Conservation (phyloP, 768 basidiomycete genomes). For the Collybia mongolica region DNA sequence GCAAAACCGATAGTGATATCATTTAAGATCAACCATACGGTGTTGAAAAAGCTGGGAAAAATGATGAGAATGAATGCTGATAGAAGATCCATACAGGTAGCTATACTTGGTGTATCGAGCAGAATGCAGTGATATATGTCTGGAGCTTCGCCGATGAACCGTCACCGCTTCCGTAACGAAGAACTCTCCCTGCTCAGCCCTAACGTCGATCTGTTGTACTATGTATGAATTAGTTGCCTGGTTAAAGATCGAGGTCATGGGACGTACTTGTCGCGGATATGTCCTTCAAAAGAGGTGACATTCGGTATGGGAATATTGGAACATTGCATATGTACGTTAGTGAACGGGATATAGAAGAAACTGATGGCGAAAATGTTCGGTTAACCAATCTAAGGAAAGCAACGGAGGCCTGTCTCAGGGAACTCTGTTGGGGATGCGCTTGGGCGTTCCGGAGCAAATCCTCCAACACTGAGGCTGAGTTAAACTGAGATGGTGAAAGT, state of each 20-base stretch:
- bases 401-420: neutral
- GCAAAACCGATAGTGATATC: constrained; percentile 85
- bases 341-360: constrained; percentile 4
- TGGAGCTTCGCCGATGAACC: constrained; percentile 32
- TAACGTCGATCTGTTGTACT: constrained; percentile 65
- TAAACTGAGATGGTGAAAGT: constrained; percentile 32
- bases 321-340: constrained; percentile 14
- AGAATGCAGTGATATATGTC: constrained; percentile 41
- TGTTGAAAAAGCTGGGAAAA: constrained; percentile 77
- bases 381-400: no score
- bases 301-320: constrained; percentile 18
- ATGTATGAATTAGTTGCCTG: constrained; percentile 1
- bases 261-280: constrained; percentile 38
- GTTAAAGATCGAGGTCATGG: neutral
- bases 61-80: no score
- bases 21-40: constrained; percentile 87
- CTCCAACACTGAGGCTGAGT: constrained; percentile 31
- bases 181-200: constrained; percentile 47
- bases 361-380: neutral
- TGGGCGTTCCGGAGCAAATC: neutral
- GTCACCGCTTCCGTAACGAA: constrained; percentile 41
- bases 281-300: constrained; percentile 32
- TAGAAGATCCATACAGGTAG: no score
- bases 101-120: constrained; percentile 66
- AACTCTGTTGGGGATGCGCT: neutral